Evolutionary conservation across 2,329 filamentous ascomycete species (phyloP).

Genomic region (Pseudogymnoascus sp.): DNA sequence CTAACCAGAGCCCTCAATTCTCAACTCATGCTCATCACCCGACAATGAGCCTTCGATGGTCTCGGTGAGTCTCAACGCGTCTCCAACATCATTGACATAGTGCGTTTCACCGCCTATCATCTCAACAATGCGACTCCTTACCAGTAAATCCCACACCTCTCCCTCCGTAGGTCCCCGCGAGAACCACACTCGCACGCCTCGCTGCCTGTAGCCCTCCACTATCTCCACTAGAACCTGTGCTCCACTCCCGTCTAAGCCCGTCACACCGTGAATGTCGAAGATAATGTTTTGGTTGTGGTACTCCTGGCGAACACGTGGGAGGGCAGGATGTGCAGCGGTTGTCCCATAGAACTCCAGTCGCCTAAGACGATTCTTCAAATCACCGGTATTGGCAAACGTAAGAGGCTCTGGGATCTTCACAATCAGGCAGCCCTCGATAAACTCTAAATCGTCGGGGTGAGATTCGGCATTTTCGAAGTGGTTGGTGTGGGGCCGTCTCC

Average conservation of each 20-base stretch:
- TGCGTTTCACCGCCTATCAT: constrained; percentile 68
- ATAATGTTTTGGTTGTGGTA: constrained; percentile 87
- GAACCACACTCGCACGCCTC: constrained; percentile 72
- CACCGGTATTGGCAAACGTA: constrained; percentile 94
- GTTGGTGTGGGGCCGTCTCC: constrained; percentile 74
- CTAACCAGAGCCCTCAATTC: background rate
- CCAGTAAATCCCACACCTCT: constrained; percentile 57
- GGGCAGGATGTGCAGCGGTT: constrained; percentile 71
- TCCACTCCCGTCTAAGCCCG: constrained; percentile 84
- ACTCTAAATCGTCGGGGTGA: constrained; percentile 67
- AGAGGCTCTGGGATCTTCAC: constrained; percentile 96
- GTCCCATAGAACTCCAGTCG: constrained; percentile 90
- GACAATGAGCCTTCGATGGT: constrained; percentile 38
- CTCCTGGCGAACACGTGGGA: constrained; percentile 69
- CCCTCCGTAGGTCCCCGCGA: constrained; percentile 42
- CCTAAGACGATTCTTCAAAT: constrained; percentile 74
- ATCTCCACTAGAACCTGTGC: constrained; percentile 89
- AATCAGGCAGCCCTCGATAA: constrained; percentile 85
- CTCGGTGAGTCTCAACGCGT: constrained; percentile 76
- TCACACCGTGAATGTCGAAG: constrained; percentile 97
- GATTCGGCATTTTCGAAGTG: constrained; percentile 80
- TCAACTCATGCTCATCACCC: background rate
- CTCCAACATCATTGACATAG: constrained; percentile 76
- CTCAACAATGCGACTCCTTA: constrained; percentile 75
- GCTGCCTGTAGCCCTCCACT: constrained; percentile 67